phyloP scores from a whole-genome alignment of 192 early-diverging fungal genomes.

The Lobosporangium transversale region DNA sequence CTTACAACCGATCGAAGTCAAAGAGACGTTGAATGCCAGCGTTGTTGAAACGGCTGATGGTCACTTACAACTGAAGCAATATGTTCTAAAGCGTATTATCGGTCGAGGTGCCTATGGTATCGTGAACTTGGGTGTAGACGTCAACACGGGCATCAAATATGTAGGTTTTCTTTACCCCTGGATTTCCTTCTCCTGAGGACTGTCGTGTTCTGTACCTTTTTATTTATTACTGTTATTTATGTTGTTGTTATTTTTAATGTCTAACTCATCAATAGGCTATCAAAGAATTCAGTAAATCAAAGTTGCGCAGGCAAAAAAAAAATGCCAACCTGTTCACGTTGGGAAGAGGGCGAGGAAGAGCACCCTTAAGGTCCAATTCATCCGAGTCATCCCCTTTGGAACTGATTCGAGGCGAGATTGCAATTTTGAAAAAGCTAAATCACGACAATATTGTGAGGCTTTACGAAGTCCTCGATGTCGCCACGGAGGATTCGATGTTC shows the following conservation, averaged over 20 bases:
- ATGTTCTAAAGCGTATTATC: constrained; percentile 76
- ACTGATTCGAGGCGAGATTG: constrained; percentile 89
- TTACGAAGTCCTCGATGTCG: constrained; percentile 94
- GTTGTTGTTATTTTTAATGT: no score
- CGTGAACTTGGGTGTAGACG: constrained; percentile 80
- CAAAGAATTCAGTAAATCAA: constrained; percentile 93
- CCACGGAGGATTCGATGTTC: constrained; percentile 81
- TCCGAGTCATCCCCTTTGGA: constrained; percentile 77
- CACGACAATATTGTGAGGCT: constrained; percentile 90
- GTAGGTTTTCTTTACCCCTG: constrained; percentile 43
- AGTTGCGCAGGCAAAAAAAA: constrained; percentile 78
- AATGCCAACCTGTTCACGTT: constrained; percentile 61
- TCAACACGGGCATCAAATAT: constrained; percentile 60
- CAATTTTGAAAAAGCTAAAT: constrained; percentile 95
- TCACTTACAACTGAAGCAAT: constrained; percentile 82
- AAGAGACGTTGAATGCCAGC: constrained; percentile 62
- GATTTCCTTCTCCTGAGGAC: no score
- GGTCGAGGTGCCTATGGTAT: constrained; percentile 94
- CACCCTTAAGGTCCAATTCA: background rate
- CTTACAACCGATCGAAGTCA: constrained; percentile 20
- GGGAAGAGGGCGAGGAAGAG: constrained; percentile 62
- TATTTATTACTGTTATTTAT: no score
- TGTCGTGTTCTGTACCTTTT: no score
- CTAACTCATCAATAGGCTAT: no score
- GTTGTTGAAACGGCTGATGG: constrained; percentile 77